phyloP scores from a whole-genome alignment of 129 eudicot species.

The Pulicaria dysenterica region DNA sequence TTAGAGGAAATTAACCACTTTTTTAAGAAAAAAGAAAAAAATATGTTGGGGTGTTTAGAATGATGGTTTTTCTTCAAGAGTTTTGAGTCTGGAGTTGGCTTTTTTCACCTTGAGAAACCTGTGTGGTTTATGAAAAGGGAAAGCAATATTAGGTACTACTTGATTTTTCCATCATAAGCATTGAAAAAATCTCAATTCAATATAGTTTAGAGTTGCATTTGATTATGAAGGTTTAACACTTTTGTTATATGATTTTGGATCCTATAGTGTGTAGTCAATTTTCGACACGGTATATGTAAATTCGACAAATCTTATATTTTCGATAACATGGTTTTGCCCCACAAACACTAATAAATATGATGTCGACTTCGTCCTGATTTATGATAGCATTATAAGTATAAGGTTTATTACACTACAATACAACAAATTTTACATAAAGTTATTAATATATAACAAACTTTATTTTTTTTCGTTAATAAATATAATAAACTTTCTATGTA shows the following conservation, averaged over 20 bases:
- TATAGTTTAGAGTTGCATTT: slow-evolving; percentile 2
- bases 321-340: neutral
- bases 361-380: too few species aligned
- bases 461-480: too few species aligned
- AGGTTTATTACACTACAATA: too few species aligned
- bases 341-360: too few species aligned
- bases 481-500: too few species aligned
- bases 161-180: slow-evolving; percentile 20
- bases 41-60: slow-evolving; percentile 4
- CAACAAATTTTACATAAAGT: too few species aligned
- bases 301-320: neutral
- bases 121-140: slow-evolving; percentile 1
- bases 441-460: too few species aligned
- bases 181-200: neutral
- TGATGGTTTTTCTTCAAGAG: slow-evolving; percentile 15
- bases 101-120: neutral
- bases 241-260: neutral
- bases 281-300: neutral
- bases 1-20: slow-evolving; percentile 17
- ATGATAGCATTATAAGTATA: too few species aligned
- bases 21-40: neutral
- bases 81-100: neutral
- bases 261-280: neutral
- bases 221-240: too few species aligned
- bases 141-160: neutral